Percentiles rank a stretch among this genome's conserved stretches.
Evolutionary conservation across 306 rosid species (phyloP).

Genomic region (Gastrolobium villosum): DNA sequence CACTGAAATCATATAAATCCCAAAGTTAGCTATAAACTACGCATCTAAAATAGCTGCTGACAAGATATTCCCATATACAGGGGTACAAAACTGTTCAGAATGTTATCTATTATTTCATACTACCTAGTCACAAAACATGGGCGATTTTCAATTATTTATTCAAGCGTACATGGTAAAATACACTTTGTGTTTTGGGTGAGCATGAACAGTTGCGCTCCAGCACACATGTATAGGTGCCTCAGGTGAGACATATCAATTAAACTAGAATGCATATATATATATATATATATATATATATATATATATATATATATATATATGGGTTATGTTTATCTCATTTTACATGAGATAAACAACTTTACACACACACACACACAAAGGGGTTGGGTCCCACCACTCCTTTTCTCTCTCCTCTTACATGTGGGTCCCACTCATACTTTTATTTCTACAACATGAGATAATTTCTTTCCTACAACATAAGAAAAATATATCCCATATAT

Average conservation of each 20-base stretch:
- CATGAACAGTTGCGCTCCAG: neutral
- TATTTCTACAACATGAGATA: no score
- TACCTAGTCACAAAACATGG: conserved; percentile 22
- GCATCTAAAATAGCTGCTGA: conserved; percentile 23
- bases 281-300: no score
- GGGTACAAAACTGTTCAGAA: neutral
- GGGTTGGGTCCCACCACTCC: no score
- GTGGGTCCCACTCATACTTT: no score
- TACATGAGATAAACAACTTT: no score
- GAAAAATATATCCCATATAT: no score
- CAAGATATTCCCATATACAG: neutral
- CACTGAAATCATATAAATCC: conserved; percentile 57
- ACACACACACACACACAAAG: no score
- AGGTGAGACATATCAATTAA: neutral
- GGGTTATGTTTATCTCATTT: no score
- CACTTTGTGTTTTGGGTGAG: neutral
- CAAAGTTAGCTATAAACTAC: conserved; percentile 36
- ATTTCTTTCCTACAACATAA: no score
- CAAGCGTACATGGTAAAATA: neutral
- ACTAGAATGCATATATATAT: neutral
- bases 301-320: no score
- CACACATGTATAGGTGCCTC: conserved; percentile 9
- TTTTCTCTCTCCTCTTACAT: no score
- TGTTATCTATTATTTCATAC: conserved; percentile 1
- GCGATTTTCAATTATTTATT: conserved; percentile 23